Conservation (phyloP, 1,139 yeast genomes). For the Ogataea hybrid region DNA sequence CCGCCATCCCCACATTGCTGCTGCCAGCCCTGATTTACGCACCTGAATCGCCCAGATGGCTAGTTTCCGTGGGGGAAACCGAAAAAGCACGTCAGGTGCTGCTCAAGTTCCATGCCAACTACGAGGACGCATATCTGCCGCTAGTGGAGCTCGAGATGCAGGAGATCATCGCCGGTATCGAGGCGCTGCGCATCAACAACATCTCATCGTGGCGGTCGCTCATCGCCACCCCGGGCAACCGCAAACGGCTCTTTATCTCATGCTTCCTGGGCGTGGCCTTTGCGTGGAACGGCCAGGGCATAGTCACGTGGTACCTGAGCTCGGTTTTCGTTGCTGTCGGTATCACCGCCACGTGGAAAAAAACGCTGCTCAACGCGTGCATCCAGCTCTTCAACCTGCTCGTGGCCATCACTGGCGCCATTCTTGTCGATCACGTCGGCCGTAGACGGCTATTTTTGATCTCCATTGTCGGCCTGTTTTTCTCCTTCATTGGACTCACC, state of each 20-base stretch:
- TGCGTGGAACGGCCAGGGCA: conserved; percentile 51
- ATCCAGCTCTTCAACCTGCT: conserved; percentile 41
- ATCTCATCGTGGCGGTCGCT: conserved; percentile 18
- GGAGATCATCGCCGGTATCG: conserved; percentile 35
- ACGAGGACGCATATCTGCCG: conserved; percentile 22
- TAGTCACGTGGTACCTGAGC: conserved; percentile 48
- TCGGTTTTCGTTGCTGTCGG: conserved; percentile 49
- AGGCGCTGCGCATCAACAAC: conserved; percentile 24
- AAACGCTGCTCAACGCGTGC: conserved; percentile 46
- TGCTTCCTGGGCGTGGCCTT: conserved; percentile 30
- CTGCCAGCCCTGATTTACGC: conserved; percentile 34
- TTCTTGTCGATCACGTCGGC: conserved; percentile 33
- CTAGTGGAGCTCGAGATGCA: conserved; percentile 27
- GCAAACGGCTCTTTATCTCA: conserved; percentile 42
- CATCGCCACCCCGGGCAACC: conserved; percentile 31
- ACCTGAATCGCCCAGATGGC: conserved; percentile 61
- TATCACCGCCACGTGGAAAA: conserved; percentile 41
- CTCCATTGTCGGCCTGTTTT: conserved; percentile 30
- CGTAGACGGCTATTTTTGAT: conserved; percentile 44
- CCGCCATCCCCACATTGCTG: conserved; percentile 37
- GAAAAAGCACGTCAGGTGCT: conserved; percentile 44
- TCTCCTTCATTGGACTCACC: conserved; percentile 39
- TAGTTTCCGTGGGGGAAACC: conserved; percentile 40
- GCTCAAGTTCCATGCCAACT: conserved; percentile 30
- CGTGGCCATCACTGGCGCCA: conserved; percentile 34